Evolutionary conservation across 179 eudicot genomes (phyloP).

Genomic region (Spinacia oleracea): DNA sequence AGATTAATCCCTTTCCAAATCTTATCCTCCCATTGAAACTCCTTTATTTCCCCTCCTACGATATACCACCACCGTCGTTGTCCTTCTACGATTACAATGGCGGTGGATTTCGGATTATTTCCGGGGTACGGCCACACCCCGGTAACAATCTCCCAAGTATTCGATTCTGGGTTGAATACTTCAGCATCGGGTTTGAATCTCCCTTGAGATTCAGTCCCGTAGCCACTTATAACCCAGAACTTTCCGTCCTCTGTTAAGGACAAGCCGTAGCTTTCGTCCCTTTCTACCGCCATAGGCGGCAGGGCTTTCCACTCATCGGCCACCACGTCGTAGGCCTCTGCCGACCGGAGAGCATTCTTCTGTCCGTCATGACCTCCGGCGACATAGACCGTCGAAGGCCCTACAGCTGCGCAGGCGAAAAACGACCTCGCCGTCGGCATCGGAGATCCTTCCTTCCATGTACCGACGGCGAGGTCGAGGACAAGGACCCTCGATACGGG

Average conservation of each 20-base stretch:
- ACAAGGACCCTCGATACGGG: slow-evolving; percentile 30
- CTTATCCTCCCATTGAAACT: background rate
- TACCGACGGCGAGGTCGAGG: slow-evolving; percentile 28
- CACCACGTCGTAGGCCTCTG: slow-evolving; percentile 38
- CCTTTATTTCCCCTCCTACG: background rate
- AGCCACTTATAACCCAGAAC: slow-evolving; percentile 42
- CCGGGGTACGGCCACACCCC: slow-evolving; percentile 34
- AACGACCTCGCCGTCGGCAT: slow-evolving; percentile 42
- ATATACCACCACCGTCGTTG: slow-evolving; percentile 6
- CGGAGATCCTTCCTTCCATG: slow-evolving; percentile 34
- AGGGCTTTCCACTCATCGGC: slow-evolving; percentile 34
- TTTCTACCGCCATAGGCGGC: slow-evolving; percentile 38
- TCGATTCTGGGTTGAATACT: slow-evolving; percentile 19
- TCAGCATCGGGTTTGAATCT: slow-evolving; percentile 44
- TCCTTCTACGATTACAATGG: background rate
- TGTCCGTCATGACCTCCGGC: slow-evolving; percentile 51
- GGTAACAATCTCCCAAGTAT: slow-evolving; percentile 20
- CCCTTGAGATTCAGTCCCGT: slow-evolving; percentile 44
- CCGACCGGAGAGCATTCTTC: slow-evolving; percentile 43
- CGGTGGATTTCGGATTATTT: background rate
- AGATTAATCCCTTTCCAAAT: background rate
- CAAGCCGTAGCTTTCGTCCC: slow-evolving; percentile 42
- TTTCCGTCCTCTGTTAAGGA: background rate
- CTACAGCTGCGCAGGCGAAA: slow-evolving; percentile 32
- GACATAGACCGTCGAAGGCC: slow-evolving; percentile 28